Evolutionary conservation across 179 eudicot species (phyloP).

Genomic region (Nepenthes alata): DNA sequence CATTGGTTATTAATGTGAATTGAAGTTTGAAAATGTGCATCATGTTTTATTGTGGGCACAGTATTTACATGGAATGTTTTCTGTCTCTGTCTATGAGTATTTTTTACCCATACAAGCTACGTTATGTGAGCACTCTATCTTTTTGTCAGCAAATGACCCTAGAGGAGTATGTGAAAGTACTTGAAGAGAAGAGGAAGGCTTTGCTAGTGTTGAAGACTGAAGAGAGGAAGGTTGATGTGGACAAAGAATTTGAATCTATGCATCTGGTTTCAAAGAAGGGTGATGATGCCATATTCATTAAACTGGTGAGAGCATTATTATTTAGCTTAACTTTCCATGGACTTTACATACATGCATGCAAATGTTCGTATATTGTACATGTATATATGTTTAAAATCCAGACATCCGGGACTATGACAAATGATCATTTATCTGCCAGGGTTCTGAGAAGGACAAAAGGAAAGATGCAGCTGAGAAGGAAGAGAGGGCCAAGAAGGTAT

Average conservation of each 20-base stretch:
- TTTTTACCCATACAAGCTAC: no score
- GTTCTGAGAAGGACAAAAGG: conserved; percentile 34
- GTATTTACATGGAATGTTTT: no score
- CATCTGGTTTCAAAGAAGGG: conserved; percentile 55
- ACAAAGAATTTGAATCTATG: conserved; percentile 68
- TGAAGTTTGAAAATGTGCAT: no score
- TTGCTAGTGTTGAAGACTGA: conserved; percentile 44
- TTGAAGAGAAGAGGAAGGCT: conserved; percentile 85
- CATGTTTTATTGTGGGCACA: no score
- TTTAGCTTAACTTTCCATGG: neutral
- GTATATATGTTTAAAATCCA: no score
- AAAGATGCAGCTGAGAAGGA: conserved; percentile 40
- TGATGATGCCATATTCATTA: conserved; percentile 57
- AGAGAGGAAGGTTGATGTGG: conserved; percentile 62
- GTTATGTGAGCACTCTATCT: no score
- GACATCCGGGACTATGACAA: neutral
- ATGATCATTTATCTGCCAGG: conserved; percentile 9
- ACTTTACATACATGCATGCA: neutral
- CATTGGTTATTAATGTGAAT: no score
- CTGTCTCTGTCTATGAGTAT: no score
- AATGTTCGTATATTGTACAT: neutral
- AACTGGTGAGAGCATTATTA: conserved; percentile 33
- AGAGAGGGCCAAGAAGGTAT: conserved; percentile 43
- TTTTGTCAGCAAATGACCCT: conserved; percentile 66
- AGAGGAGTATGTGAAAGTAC: conserved; percentile 78